phyloP scores from a whole-genome alignment of 257 asterid genomes.

The Haberlea rhodopensis region DNA sequence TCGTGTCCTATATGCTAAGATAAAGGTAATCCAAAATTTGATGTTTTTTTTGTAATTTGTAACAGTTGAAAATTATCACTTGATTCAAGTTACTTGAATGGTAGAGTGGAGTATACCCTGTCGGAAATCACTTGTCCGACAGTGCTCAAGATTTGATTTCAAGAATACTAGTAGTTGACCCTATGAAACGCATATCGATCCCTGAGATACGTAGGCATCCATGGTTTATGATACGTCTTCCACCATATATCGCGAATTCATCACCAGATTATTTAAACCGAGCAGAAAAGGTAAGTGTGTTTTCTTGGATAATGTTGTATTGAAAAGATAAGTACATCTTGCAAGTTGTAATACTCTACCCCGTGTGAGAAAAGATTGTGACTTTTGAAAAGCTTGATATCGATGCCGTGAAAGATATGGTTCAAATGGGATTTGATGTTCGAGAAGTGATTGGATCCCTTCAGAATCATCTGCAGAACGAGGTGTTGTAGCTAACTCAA shows the following conservation, averaged over 20 bases:
- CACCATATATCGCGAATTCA: slow-evolving; percentile 43
- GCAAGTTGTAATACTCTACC: no score
- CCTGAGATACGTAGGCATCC: slow-evolving; percentile 58
- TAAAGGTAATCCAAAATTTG: slow-evolving; percentile 36
- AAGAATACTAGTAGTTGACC: slow-evolving; percentile 59
- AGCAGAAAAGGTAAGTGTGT: slow-evolving; percentile 33
- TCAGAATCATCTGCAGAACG: slow-evolving; percentile 41
- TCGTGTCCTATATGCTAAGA: slow-evolving; percentile 42
- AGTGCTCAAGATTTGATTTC: slow-evolving; percentile 54
- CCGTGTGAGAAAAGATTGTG: no score
- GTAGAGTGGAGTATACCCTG: slow-evolving; percentile 51
- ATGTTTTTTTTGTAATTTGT: not conserved
- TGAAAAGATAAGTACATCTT: not conserved
- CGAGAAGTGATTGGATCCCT: slow-evolving; percentile 42
- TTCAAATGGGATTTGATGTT: slow-evolving; percentile 40
- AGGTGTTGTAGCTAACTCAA: slow-evolving; percentile 34
- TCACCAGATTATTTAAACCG: slow-evolving; percentile 28
- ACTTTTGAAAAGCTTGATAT: slow-evolving; percentile 38
- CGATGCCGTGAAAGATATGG: slow-evolving; percentile 42
- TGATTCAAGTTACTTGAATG: not conserved
- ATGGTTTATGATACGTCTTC: slow-evolving; percentile 52
- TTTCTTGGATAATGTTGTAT: not conserved
- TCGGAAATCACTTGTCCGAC: slow-evolving; percentile 43
- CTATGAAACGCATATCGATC: slow-evolving; percentile 58
- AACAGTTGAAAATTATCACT: slow-evolving; percentile 1